phyloP scores from a whole-genome alignment of 1,139 yeast genomes.

The Yamadazyma jaroonii region DNA sequence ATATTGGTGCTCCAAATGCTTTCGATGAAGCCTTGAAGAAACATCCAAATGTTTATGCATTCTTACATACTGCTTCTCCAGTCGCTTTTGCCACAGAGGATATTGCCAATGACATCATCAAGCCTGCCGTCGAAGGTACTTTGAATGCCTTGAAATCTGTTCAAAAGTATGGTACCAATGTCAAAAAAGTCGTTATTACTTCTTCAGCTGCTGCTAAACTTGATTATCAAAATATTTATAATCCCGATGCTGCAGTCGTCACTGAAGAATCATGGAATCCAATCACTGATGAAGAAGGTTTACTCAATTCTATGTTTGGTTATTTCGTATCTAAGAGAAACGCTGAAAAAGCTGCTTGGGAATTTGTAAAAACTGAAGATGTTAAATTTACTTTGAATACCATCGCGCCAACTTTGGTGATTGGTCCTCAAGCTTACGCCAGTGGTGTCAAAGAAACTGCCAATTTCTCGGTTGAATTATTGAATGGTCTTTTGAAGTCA shows the following conservation, averaged over 20 bases:
- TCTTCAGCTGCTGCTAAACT: constrained; percentile 29
- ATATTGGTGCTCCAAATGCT: constrained; percentile 25
- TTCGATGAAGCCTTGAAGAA: constrained; percentile 29
- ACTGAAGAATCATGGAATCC: constrained; percentile 37
- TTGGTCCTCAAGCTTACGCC: constrained; percentile 39
- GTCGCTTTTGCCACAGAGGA: constrained; percentile 25
- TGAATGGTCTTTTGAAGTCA: constrained; percentile 17
- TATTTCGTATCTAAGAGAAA: constrained; percentile 51
- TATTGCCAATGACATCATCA: constrained; percentile 26
- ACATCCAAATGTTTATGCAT: constrained; percentile 24
- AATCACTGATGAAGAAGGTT: constrained; percentile 26
- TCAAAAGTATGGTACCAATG: constrained; percentile 21
- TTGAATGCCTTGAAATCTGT: constrained; percentile 27
- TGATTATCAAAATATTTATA: constrained; percentile 4
- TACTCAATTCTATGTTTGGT: constrained; percentile 27
- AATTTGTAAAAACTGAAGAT: constrained; percentile 30
- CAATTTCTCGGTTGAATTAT: constrained; percentile 39
- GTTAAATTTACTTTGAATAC: constrained; percentile 42
- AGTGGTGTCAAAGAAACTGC: constrained; percentile 26
- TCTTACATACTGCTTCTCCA: constrained; percentile 37
- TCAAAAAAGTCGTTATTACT: constrained; percentile 28
- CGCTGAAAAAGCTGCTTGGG: constrained; percentile 52
- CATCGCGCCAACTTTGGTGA: constrained; percentile 44
- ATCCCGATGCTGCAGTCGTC: constrained; percentile 8
- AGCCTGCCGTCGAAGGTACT: constrained; percentile 36